Percentiles rank a stretch among this genome's conserved stretches.
phyloP scores from a whole-genome alignment of 495 filamentous ascomycete genomes.

The Talaromyces adpressus region DNA sequence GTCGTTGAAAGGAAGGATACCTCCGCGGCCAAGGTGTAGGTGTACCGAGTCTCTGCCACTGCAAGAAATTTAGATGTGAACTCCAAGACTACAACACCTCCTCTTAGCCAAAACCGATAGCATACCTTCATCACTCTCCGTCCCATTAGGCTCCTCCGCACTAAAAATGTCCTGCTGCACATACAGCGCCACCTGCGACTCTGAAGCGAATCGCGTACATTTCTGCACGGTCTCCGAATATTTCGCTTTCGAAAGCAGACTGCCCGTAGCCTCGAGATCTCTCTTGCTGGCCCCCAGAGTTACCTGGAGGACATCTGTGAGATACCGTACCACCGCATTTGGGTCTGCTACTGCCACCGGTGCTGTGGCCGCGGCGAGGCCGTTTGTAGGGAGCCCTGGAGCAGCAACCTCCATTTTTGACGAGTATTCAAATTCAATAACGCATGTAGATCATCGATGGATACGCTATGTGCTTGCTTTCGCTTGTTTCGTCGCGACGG shows the following conservation, averaged over 20 bases:
- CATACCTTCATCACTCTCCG: slow-evolving; percentile 37
- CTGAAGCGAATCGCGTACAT: slow-evolving; percentile 83
- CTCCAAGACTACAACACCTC: neutral
- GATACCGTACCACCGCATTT: slow-evolving; percentile 65
- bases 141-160: slow-evolving; percentile 45
- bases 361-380: slow-evolving; percentile 32
- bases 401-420: slow-evolving; percentile 44
- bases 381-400: slow-evolving; percentile 36
- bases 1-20: slow-evolving; percentile 72
- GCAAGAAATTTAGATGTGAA: neutral
- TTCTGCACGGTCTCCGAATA: slow-evolving; percentile 74
- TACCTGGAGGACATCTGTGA: slow-evolving; percentile 69
- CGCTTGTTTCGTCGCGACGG: neutral
- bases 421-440: slow-evolving; percentile 17
- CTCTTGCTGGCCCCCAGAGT: slow-evolving; percentile 75
- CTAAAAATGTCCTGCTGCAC: slow-evolving; percentile 73
- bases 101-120: slow-evolving; percentile 1
- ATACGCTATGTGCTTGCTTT: neutral
- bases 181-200: slow-evolving; percentile 81
- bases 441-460: slow-evolving; percentile 26
- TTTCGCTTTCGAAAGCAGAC: slow-evolving; percentile 65
- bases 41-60: slow-evolving; percentile 42
- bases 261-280: slow-evolving; percentile 74
- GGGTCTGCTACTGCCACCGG: slow-evolving; percentile 44
- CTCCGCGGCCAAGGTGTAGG: slow-evolving; percentile 74